These are phyloP conservation scores for Vachellia pachyceras DNA, from an alignment of 306 rosid genomes.

Conservation along the genomic window DNA sequence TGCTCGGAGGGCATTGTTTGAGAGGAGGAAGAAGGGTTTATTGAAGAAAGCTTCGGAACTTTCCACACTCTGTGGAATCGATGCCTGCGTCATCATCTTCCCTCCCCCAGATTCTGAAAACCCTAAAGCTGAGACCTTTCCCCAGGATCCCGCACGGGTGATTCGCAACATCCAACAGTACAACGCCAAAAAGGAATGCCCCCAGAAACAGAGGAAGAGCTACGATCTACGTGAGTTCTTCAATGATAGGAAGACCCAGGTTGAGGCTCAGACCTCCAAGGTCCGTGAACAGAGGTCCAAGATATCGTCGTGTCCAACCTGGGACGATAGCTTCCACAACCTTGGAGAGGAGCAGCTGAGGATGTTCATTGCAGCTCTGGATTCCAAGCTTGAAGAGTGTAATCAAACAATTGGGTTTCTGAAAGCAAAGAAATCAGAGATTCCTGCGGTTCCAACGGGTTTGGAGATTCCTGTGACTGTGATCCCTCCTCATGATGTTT, in stretches of 20 bases:
- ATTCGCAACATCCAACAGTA: not conserved
- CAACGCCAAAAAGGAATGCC: not conserved
- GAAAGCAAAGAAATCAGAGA: constrained; percentile 1
- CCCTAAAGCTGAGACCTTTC: not conserved
- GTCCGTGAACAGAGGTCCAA: not conserved
- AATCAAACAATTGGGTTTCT: not conserved
- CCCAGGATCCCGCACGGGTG: not conserved
- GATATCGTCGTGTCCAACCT: constrained; percentile 34
- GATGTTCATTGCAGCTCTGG: not conserved
- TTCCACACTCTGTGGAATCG: constrained; percentile 29
- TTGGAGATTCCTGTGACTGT: not conserved
- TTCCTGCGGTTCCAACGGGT: not conserved
- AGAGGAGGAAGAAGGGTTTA: constrained; percentile 37
- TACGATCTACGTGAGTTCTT: constrained; percentile 11
- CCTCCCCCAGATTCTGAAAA: not conserved
- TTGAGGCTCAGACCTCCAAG: not conserved
- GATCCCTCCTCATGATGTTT: not conserved
- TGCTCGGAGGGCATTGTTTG: not conserved
- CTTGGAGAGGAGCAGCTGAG: not conserved
- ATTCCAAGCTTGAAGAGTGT: constrained; percentile 30
- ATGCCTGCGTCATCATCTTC: constrained; percentile 6
- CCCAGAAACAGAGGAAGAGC: not conserved
- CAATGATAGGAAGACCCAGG: constrained; percentile 11
- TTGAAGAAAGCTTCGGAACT: constrained; percentile 31
- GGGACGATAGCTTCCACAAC: not conserved